A percentile compares a stretch with the other conserved stretches of the same genome.
Conservation (phyloP, 345 rosid genomes). For the Corchorus capsularis region DNA sequence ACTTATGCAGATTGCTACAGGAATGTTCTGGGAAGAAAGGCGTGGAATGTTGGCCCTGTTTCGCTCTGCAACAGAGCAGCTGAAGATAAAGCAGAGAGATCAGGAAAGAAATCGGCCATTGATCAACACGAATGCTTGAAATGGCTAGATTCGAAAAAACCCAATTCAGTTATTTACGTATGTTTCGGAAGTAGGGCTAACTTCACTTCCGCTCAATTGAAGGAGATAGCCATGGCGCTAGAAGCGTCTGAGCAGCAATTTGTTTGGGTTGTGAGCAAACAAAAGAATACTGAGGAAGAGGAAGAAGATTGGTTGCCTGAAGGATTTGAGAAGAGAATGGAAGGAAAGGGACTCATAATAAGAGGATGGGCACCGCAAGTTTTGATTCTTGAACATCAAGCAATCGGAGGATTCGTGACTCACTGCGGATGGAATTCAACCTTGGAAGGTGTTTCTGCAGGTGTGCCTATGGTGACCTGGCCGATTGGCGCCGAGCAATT, state of each 20-base stretch:
- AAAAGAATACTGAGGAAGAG: slow-evolving; percentile 45
- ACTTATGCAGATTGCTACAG: slow-evolving; percentile 50
- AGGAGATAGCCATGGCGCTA: no score
- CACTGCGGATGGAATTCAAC: slow-evolving; percentile 68
- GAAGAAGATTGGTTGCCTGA: slow-evolving; percentile 29
- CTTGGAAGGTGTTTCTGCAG: slow-evolving; percentile 48
- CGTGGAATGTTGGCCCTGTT: slow-evolving; percentile 67
- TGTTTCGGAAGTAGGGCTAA: no score
- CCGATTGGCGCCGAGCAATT: slow-evolving; percentile 49
- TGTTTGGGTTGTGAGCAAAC: slow-evolving; percentile 37
- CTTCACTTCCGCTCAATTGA: no score
- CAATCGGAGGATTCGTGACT: slow-evolving; percentile 56
- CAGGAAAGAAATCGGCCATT: slow-evolving; percentile 30
- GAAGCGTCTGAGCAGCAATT: slow-evolving; percentile 20
- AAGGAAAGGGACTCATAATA: slow-evolving; percentile 47
- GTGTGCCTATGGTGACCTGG: slow-evolving; percentile 62
- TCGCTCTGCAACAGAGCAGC: slow-evolving; percentile 30
- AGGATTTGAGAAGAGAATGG: slow-evolving; percentile 34
- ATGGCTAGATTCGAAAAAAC: slow-evolving; percentile 36
- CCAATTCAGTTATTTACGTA: slow-evolving; percentile 36
- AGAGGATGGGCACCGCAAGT: slow-evolving; percentile 69
- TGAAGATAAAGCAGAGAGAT: slow-evolving; percentile 38
- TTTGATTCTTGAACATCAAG: slow-evolving; percentile 56
- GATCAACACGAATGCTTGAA: slow-evolving; percentile 37
- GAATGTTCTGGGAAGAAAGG: slow-evolving; percentile 39